Conservation (phyloP, 805 yeast species). For the Lipomyces orientalis region DNA sequence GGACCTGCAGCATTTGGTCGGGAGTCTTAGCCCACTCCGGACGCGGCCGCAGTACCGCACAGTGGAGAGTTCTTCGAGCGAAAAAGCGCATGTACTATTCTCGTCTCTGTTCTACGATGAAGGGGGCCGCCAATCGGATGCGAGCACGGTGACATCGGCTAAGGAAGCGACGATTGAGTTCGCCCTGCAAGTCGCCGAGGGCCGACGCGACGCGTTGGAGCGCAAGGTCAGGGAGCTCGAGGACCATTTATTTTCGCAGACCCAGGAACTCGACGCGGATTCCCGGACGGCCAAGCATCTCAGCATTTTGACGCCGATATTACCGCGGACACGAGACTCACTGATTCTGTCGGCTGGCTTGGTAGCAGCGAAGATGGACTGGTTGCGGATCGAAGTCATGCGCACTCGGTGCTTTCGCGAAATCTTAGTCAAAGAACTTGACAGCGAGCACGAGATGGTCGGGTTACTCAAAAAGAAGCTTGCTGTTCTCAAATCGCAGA, state of each 20-base stretch:
- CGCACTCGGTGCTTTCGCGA: slow-evolving; percentile 52
- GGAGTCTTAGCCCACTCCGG: slow-evolving; percentile 18
- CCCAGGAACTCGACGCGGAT: slow-evolving; percentile 49
- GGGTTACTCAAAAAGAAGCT: slow-evolving; percentile 4
- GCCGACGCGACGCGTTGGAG: slow-evolving; percentile 43
- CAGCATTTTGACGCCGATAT: slow-evolving; percentile 60
- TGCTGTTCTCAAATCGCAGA: background rate
- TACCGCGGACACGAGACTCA: slow-evolving; percentile 57
- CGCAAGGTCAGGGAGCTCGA: slow-evolving; percentile 47
- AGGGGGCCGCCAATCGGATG: slow-evolving; percentile 20
- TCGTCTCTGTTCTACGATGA: slow-evolving; percentile 23
- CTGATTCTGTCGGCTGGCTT: slow-evolving; percentile 54
- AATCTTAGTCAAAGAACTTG: slow-evolving; percentile 46
- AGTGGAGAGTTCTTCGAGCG: slow-evolving; percentile 3
- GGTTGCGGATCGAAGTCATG: slow-evolving; percentile 61
- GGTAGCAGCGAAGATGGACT: slow-evolving; percentile 59
- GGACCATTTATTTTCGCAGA: slow-evolving; percentile 44
- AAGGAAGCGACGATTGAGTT: slow-evolving; percentile 15
- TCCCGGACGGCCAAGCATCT: slow-evolving; percentile 50
- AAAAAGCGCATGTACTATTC: slow-evolving; percentile 15
- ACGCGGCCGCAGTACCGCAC: background rate
- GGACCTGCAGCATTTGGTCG: slow-evolving; percentile 19
- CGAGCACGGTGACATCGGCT: background rate
- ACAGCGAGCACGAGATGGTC: slow-evolving; percentile 23
- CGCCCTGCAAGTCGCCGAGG: slow-evolving; percentile 24